phyloP scores from a whole-genome alignment of 2,329 filamentous ascomycete species.

The Monosporascus sp. region DNA sequence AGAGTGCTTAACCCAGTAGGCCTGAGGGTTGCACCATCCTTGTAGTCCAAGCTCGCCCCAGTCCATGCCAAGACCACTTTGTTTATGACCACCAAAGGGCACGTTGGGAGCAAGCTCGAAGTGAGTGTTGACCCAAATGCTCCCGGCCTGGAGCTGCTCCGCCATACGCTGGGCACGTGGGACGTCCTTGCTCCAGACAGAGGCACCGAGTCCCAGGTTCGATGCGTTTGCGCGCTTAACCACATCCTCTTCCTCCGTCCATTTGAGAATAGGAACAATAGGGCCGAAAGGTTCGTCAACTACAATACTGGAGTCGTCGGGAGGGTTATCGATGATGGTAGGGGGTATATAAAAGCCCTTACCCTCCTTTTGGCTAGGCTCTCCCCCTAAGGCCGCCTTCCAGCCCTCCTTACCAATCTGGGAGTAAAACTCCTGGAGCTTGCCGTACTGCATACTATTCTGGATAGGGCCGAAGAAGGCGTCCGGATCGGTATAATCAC shows the following conservation, averaged over 20 bases:
- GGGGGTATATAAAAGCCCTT: conserved; percentile 53
- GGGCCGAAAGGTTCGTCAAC: conserved; percentile 48
- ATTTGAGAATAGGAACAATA: conserved; percentile 41
- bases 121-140: conserved; percentile 48
- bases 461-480: conserved; percentile 52
- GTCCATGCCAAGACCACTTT: conserved; percentile 36
- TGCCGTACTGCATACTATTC: conserved; percentile 57
- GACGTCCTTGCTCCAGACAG: conserved; percentile 47
- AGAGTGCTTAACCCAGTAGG: not conserved
- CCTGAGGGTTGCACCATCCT: conserved; percentile 8
- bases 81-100: conserved; percentile 46
- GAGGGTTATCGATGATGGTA: conserved; percentile 56
- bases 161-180: conserved; percentile 41
- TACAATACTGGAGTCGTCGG: conserved; percentile 50
- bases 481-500: conserved; percentile 17
- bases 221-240: conserved; percentile 41
- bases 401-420: conserved; percentile 42
- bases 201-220: conserved; percentile 45
- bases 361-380: conserved; percentile 19
- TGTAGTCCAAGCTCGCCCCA: conserved; percentile 8
- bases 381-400: conserved; percentile 38
- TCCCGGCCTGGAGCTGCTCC: conserved; percentile 44
- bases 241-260: conserved; percentile 40
- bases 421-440: conserved; percentile 45
- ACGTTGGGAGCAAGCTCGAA: conserved; percentile 31